phyloP scores from a whole-genome alignment of 495 filamentous ascomycete genomes.

The Tuber borchii region DNA sequence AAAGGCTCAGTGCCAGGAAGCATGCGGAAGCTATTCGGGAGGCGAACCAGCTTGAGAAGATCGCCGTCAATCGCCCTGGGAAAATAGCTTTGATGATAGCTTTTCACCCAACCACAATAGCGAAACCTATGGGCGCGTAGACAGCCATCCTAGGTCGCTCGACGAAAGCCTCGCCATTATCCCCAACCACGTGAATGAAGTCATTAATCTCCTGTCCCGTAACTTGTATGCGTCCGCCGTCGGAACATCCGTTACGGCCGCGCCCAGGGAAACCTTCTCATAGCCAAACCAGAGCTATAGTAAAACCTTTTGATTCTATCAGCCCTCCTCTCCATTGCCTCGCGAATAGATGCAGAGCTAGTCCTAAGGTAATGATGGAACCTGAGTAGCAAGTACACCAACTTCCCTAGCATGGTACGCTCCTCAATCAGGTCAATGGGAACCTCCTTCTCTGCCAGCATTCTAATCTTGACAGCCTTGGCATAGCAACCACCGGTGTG shows the following conservation, averaged over 20 bases:
- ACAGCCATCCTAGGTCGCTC: slow-evolving; percentile 91
- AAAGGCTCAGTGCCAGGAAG: slow-evolving; percentile 87
- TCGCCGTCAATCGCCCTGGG: slow-evolving; percentile 88
- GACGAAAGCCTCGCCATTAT: slow-evolving; percentile 97
- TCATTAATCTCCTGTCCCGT: slow-evolving; percentile 90
- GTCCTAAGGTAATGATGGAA: slow-evolving; percentile 91
- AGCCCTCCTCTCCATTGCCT: slow-evolving; percentile 90
- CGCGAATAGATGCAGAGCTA: slow-evolving; percentile 81
- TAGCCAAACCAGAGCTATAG: slow-evolving; percentile 93
- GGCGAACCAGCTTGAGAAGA: slow-evolving; percentile 84
- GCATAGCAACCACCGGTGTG: slow-evolving; percentile 61
- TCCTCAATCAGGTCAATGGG: slow-evolving; percentile 80
- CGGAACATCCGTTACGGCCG: slow-evolving; percentile 77
- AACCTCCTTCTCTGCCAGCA: slow-evolving; percentile 70
- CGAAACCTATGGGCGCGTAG: slow-evolving; percentile 96
- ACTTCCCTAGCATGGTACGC: slow-evolving; percentile 69
- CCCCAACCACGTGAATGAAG: slow-evolving; percentile 95
- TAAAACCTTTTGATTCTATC: slow-evolving; percentile 97
- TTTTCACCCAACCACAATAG: slow-evolving; percentile 97
- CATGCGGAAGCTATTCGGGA: slow-evolving; percentile 98
- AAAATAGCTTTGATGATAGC: slow-evolving; percentile 98
- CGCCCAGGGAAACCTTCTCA: slow-evolving; percentile 74
- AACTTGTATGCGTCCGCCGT: slow-evolving; percentile 76
- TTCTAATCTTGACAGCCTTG: slow-evolving; percentile 75
- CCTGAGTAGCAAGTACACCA: slow-evolving; percentile 69